Base-by-base conservation (phyloP, 1,284 basidiomycete genomes). In the Prillingera fragicola region DNA sequence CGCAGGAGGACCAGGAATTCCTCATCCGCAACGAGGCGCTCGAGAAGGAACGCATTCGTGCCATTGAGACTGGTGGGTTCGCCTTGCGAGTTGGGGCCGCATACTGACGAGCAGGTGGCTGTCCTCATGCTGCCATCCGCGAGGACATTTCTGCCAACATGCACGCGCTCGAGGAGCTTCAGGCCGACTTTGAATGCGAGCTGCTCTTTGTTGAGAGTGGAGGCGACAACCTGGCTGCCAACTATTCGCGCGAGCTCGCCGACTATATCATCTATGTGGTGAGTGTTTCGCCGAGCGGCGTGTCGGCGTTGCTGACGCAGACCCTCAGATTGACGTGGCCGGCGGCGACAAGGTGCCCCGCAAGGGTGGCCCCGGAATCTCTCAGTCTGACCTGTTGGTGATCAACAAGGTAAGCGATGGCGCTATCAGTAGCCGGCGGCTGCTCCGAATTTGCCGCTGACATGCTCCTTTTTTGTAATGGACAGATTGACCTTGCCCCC, bases 281-380 rank as follows among this genome's bases (percentile, higher is more conserved):
- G 55, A 62, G 79, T 38, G 5, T 21, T 9, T n/a, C 24, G n/a
- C 22, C 15, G 8, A 13, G 12, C 3, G 13, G n/a, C 43, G 45
- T 25, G 17, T 35, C 38, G 10, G 17, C 26, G 9, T 9, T 13
- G 24, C 18, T 19, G 17, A 25, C 24, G 15, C 37, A 17, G 12
- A 42, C 34, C 8, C 8, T n/a, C 57, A 76, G 57, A 79, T 79
- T 48, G 78, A 79, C 52, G 78, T 79, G 8, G 73, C 76, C 75
- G 94, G 94, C 21, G 94, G 94, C 0, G 95, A 98, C 74, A 98
- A 98, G 73, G 94, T 98, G 52, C 94, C 94, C 9, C 78, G 94
- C 24, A 98, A 98, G 74, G 94, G 95, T 6, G 94, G 94, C 1
- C 94, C 94, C 2, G 94, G 94, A 12, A 94, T 96, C 57, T 90